A percentile compares a stretch with the other conserved stretches of the same genome.
phyloP scores from a whole-genome alignment of 2,329 filamentous ascomycete species.

The Xylariomycetidae sp. region DNA sequence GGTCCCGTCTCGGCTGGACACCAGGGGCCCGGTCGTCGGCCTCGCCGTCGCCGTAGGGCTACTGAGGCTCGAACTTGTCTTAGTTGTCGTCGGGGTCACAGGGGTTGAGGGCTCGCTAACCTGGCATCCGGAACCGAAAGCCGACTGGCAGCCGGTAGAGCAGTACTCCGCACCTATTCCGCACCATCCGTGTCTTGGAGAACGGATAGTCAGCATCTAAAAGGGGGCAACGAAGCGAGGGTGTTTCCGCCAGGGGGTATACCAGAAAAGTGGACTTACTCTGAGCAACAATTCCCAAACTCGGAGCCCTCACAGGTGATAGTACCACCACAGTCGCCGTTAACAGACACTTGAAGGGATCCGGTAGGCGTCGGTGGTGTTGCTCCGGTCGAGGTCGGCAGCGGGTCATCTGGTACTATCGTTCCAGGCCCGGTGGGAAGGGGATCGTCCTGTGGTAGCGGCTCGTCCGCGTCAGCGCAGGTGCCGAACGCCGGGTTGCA shows the following conservation, averaged over 20 bases:
- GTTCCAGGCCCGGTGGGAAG: slow-evolving; percentile 13
- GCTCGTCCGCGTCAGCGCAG: slow-evolving; percentile 14
- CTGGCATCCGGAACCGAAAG: slow-evolving; percentile 27
- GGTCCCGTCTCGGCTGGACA: slow-evolving; percentile 13
- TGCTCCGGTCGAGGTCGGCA: slow-evolving; percentile 12
- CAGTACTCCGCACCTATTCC: slow-evolving; percentile 36
- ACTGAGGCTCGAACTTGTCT: slow-evolving; percentile 14
- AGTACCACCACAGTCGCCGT: slow-evolving; percentile 22
- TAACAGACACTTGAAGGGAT: slow-evolving; percentile 17
- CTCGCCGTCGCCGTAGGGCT: slow-evolving; percentile 7
- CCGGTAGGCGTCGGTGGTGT: slow-evolving; percentile 15
- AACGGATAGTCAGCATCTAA: not conserved
- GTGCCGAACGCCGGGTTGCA: slow-evolving; percentile 20
- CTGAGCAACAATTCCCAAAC: slow-evolving; percentile 27
- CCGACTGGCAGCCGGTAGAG: slow-evolving; percentile 32
- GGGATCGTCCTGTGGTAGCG: slow-evolving; percentile 14
- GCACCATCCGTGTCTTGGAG: slow-evolving; percentile 29
- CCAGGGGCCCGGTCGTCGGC: slow-evolving; percentile 3
- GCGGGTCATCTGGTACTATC: slow-evolving; percentile 12
- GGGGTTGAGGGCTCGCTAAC: slow-evolving; percentile 13
- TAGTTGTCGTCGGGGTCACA: slow-evolving; percentile 9
- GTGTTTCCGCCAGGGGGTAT: slow-evolving; percentile 1
- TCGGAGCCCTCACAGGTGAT: slow-evolving; percentile 24
- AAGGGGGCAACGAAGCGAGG: too few species aligned
- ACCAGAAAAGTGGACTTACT: slow-evolving; percentile 14